These are phyloP conservation scores for Hirschfeldia incana DNA, from an alignment of 345 rosid genomes.

Conservation along the genomic window DNA sequence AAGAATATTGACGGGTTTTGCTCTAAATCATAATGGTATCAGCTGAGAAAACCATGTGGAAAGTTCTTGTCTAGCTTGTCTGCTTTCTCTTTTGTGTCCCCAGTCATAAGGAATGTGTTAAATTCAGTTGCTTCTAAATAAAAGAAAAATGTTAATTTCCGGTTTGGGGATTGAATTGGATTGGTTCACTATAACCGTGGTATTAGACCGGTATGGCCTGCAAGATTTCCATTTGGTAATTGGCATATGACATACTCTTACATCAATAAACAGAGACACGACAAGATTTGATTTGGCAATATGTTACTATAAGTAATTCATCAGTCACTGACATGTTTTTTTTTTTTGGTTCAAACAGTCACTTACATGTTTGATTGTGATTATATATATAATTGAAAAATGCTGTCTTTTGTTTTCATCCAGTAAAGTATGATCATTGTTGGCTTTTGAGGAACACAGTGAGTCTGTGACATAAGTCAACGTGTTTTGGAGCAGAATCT, in stretches of 20 bases:
- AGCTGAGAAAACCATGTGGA: not conserved
- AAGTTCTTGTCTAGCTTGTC: slow-evolving; percentile 16
- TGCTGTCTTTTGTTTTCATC: slow-evolving; percentile 4
- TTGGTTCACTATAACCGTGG: not conserved
- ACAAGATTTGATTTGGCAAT: slow-evolving; percentile 29
- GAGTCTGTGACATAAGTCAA: slow-evolving; percentile 30
- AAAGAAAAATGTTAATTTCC: not conserved
- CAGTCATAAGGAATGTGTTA: slow-evolving; percentile 27
- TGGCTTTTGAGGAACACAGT: slow-evolving; percentile 28
- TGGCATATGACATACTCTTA: not conserved
- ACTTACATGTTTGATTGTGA: slow-evolving; percentile 20
- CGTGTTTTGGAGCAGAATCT: slow-evolving; percentile 22
- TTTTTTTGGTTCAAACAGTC: too few relatives aligned
- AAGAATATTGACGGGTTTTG: slow-evolving; percentile 61
- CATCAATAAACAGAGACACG: slow-evolving; percentile 1
- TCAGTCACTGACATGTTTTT: slow-evolving; percentile 10
- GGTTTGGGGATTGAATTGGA: slow-evolving; percentile 4
- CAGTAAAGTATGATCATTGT: slow-evolving; percentile 4
- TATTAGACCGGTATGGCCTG: slow-evolving; percentile 2
- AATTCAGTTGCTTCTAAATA: slow-evolving; percentile 32
- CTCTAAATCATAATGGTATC: slow-evolving; percentile 34
- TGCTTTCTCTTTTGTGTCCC: slow-evolving; percentile 13
- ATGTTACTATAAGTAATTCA: not conserved
- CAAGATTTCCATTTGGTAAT: slow-evolving; percentile 11
- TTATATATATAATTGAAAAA: slow-evolving; percentile 7